A percentile compares a stretch with the other conserved stretches of the same genome.
These are phyloP conservation scores for Biscutella laevigata DNA, from an alignment of 441 rosid genomes.

Conservation along the genomic window DNA sequence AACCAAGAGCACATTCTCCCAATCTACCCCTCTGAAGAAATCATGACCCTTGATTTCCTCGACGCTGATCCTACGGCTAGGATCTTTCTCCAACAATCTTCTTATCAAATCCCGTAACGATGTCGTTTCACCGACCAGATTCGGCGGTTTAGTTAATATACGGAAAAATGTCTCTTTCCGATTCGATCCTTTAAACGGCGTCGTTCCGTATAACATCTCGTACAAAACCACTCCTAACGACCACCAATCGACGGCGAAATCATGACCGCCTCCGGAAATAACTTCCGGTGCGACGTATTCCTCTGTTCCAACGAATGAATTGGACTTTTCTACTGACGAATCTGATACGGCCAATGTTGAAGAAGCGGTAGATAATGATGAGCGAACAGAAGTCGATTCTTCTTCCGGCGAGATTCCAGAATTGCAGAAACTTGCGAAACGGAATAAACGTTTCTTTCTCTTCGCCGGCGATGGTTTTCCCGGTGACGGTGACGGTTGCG, in stretches of 20 bases:
- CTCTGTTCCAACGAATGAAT: slow-evolving; percentile 85
- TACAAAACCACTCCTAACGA: slow-evolving; percentile 64
- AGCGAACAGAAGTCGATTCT: no score
- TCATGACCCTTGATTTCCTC: slow-evolving; percentile 56
- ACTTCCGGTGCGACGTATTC: slow-evolving; percentile 88
- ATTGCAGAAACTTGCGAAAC: slow-evolving; percentile 24
- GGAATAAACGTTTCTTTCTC: slow-evolving; percentile 18
- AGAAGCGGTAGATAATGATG: no score
- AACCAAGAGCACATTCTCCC: slow-evolving; percentile 37
- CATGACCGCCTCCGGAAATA: slow-evolving; percentile 63
- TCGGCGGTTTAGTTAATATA: slow-evolving; percentile 38
- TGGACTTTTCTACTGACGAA: slow-evolving; percentile 35
- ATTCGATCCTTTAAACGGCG: slow-evolving; percentile 62
- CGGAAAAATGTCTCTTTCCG: slow-evolving; percentile 59
- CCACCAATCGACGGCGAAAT: slow-evolving; percentile 80
- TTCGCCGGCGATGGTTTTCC: neutral
- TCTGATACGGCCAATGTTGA: slow-evolving; percentile 1
- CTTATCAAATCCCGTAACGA: slow-evolving; percentile 48
- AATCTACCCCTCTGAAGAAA: slow-evolving; percentile 45
- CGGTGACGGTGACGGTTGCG: slow-evolving; percentile 14
- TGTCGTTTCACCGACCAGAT: slow-evolving; percentile 59
- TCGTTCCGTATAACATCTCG: slow-evolving; percentile 74
- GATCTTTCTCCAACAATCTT: slow-evolving; percentile 46
- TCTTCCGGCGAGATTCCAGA: slow-evolving; percentile 20
- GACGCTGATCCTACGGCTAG: slow-evolving; percentile 38